Conservation (phyloP, 2,329 filamentous ascomycete genomes). For the Hypoxylon sp. region DNA sequence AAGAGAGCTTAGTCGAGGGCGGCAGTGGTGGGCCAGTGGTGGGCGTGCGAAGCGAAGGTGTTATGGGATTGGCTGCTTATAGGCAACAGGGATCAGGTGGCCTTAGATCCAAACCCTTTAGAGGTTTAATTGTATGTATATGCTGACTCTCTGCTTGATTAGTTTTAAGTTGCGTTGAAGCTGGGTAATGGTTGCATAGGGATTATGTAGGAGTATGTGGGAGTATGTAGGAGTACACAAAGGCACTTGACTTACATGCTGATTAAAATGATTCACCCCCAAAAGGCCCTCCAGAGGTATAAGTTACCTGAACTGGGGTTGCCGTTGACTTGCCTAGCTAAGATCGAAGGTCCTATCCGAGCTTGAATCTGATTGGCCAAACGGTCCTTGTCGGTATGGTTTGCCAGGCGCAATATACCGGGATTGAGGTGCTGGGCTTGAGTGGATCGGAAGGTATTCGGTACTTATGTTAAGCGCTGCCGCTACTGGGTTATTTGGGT, state of each 20-base stretch:
- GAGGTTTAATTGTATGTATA: conserved; percentile 28
- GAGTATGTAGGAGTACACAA: conserved; percentile 14
- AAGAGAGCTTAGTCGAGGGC: conserved; percentile 41
- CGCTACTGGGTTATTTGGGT: conserved; percentile 47
- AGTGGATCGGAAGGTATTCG: conserved; percentile 42
- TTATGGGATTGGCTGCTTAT: conserved; percentile 46
- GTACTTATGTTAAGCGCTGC: conserved; percentile 51
- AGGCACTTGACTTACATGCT: conserved; percentile 36
- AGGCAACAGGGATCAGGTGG: conserved; percentile 45
- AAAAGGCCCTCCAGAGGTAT: conserved; percentile 26
- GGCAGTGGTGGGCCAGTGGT: conserved; percentile 48
- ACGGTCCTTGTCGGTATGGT: conserved; percentile 29
- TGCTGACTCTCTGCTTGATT: conserved; percentile 39
- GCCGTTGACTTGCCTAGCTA: conserved; percentile 31
- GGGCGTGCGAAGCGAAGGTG: conserved; percentile 41
- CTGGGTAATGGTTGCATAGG: conserved; percentile 19
- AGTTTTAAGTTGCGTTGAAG: conserved; percentile 26
- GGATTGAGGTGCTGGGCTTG: conserved; percentile 31
- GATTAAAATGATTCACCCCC: conserved; percentile 27
- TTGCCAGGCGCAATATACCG: conserved; percentile 42
- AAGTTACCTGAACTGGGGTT: conserved; percentile 38
- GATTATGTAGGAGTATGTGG: conserved; percentile 10
- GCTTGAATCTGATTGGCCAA: conserved; percentile 42
- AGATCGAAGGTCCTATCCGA: conserved; percentile 19
- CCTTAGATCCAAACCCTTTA: conserved; percentile 37